Conservation (phyloP, 2,329 filamentous ascomycete species). For the Calonectria pteridis region DNA sequence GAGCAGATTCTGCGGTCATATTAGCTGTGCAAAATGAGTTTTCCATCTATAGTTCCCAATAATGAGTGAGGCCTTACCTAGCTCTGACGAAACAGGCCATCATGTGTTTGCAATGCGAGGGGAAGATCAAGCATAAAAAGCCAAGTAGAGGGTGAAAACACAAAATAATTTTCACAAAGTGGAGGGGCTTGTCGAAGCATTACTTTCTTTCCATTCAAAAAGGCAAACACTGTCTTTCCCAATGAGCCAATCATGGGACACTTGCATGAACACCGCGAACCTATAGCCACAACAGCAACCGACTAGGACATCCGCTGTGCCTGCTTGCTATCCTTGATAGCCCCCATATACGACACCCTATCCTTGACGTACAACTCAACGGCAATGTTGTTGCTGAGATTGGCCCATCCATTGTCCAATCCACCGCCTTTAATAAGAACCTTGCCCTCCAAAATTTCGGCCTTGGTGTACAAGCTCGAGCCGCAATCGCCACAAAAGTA, state of each 20-base stretch:
- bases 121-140: too few species aligned
- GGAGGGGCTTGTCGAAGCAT: not conserved
- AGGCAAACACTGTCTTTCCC: not conserved
- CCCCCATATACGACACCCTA: conserved; percentile 57
- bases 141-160: not conserved
- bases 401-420: conserved; percentile 61
- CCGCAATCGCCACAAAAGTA: conserved; percentile 68
- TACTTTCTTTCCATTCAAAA: not conserved
- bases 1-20: too few species aligned
- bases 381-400: conserved; percentile 55
- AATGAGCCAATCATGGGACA: not conserved
- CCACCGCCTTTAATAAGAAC: conserved; percentile 64
- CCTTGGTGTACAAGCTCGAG: conserved; percentile 62
- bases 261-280: not conserved
- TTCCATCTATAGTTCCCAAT: too few species aligned
- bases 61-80: too few species aligned
- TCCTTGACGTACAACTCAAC: conserved; percentile 68
- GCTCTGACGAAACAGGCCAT: too few species aligned
- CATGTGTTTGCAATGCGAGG: too few species aligned
- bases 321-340: conserved; percentile 61
- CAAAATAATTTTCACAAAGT: not conserved
- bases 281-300: too few species aligned
- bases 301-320: conserved; percentile 39
- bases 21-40: too few species aligned
- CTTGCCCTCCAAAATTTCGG: conserved; percentile 65